A percentile compares a stretch with the other conserved stretches of the same genome.
Conservation (phyloP, 805 yeast species). For the Lipomyces sp. region DNA sequence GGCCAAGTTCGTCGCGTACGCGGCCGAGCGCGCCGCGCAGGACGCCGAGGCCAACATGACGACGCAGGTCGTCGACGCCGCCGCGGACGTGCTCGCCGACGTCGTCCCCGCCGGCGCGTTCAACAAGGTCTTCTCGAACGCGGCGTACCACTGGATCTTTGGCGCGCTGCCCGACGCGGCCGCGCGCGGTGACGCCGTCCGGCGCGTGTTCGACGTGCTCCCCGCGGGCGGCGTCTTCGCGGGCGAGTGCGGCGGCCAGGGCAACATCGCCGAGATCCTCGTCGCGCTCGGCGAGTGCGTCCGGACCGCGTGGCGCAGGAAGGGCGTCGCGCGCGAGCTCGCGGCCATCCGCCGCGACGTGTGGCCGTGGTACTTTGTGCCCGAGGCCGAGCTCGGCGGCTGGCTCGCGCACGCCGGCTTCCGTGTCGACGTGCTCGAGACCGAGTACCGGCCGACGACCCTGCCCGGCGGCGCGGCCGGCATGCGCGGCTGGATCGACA, state of each 20-base stretch:
- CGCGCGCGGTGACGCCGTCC: conserved; percentile 22
- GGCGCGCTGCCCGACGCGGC: conserved; percentile 9
- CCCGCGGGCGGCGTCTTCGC: conserved; percentile 29
- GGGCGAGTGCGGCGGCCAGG: conserved; percentile 33
- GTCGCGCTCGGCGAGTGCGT: conserved; percentile 27
- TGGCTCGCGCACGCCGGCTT: conserved; percentile 30
- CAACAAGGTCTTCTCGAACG: conserved; percentile 32
- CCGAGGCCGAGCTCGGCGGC: conserved; percentile 10
- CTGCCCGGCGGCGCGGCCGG: conserved; percentile 27
- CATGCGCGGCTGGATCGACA: conserved; percentile 30
- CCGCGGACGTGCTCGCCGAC: neutral
- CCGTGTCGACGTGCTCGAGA: conserved; percentile 26
- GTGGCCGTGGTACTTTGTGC: conserved; percentile 32
- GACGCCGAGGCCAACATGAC: conserved; percentile 9
- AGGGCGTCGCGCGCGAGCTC: conserved; percentile 13
- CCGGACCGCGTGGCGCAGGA: conserved; percentile 8
- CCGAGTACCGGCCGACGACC: conserved; percentile 30
- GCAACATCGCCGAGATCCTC: conserved; percentile 32
- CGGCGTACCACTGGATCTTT: conserved; percentile 34
- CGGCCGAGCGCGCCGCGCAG: conserved; percentile 6
- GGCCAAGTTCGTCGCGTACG: conserved; percentile 12
- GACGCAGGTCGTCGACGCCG: conserved; percentile 20
- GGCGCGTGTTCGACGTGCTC: conserved; percentile 23
- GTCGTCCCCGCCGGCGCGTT: conserved; percentile 18
- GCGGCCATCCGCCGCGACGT: conserved; percentile 7